Base-by-base conservation (phyloP, 2,329 filamentous ascomycete genomes). In the Botrytis pseudocinerea region DNA sequence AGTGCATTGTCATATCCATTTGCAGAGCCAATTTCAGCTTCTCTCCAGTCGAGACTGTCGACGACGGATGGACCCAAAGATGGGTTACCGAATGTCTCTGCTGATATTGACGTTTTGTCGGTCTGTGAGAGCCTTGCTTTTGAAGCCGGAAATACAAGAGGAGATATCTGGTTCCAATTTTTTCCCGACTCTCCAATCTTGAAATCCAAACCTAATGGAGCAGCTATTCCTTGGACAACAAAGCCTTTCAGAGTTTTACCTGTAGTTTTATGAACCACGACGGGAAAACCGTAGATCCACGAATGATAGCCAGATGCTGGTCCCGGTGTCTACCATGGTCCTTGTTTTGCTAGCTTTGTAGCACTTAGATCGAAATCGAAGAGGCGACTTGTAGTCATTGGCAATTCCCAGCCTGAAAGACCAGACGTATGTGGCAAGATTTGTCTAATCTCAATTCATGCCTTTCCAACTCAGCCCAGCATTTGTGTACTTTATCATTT, bases 1-100 rank as follows among this genome's bases (percentile, higher is more conserved):
- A 82, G 80, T 18, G 85, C 84, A 74, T 87, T 88, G 1, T 78
- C 76, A 70, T 85, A 83, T 0, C 85, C 86, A 73, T 85, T 86
- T 1, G 78, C 75, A 0, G 82, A 82, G 0, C 84, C 84, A 7
- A 86, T 76, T 66, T 85, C 84, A 2, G 82, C 79, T 0, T 76
- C 75, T 35, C 84, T 81, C 80, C 85, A 74, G 20, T 2, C 35
- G 12, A 8, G 35, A 28, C 25, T 73, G 18, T 75, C 69, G 2
- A 70, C 69, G 42, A 66, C 28, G n/a, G 35, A 25, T 20, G 35
- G 6, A 5, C 57, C 28, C 32, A 68, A n/a, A 12, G n/a, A 8
- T 6, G 73, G 73, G 25, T 74, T 73, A 14, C 22, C 28, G 25
- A 71, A 65, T 3, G 61, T 28, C 48, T 68, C 73, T 16, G 35